Conservation (phyloP, 352 stramenopile genomes). For the Phytopythium boreale region DNA sequence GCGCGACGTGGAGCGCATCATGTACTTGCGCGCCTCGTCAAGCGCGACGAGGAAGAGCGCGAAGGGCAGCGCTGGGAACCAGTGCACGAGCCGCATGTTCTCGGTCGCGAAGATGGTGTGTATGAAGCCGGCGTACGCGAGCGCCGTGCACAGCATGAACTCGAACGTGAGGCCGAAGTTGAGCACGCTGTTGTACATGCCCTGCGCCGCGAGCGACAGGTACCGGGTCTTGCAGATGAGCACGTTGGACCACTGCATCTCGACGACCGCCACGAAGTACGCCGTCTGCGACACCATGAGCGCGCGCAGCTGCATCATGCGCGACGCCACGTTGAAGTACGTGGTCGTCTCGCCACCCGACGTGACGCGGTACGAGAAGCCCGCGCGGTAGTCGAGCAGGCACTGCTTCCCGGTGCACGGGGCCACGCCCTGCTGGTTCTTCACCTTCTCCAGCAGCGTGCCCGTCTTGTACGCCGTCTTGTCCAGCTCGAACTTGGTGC, state of each 20-base stretch:
- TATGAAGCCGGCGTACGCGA: constrained; percentile 83
- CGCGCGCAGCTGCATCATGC: constrained; percentile 84
- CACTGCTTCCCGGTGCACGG: constrained; percentile 40
- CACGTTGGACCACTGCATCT: constrained; percentile 91
- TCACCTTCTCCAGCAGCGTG: constrained; percentile 48
- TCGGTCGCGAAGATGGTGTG: constrained; percentile 85
- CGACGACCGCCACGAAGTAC: constrained; percentile 83
- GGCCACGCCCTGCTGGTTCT: constrained; percentile 20
- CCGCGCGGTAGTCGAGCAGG: constrained; percentile 53
- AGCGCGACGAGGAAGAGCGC: constrained; percentile 86
- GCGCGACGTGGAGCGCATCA: constrained; percentile 82
- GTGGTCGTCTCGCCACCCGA: constrained; percentile 12
- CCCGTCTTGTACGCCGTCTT: constrained; percentile 44
- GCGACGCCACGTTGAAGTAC: constrained; percentile 83
- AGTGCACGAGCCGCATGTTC: constrained; percentile 87
- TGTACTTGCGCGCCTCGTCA: constrained; percentile 90
- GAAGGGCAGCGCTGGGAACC: constrained; percentile 90
- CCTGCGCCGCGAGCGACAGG: constrained; percentile 87
- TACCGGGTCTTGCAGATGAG: constrained; percentile 93
- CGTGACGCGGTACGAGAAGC: constrained; percentile 35
- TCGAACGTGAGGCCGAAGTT: constrained; percentile 94
- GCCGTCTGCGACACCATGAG: constrained; percentile 83
- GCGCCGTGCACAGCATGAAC: constrained; percentile 81
- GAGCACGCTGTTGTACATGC: constrained; percentile 91
- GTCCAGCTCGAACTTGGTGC: constrained; percentile 27